Conservation (phyloP, 2,329 filamentous ascomycete species). For the Pseudogymnoascus sp. region DNA sequence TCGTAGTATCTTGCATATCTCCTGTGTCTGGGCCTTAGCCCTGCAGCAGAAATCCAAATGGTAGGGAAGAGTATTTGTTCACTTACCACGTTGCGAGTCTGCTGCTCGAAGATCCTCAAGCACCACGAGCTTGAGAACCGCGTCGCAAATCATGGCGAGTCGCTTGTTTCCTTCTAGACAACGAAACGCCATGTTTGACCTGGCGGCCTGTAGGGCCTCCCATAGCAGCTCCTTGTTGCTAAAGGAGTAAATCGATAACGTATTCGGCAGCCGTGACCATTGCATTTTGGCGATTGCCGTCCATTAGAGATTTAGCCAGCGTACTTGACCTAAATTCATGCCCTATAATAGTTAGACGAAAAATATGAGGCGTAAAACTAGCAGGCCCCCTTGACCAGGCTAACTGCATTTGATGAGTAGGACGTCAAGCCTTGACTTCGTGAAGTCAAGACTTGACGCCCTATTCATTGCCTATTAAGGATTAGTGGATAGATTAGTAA, state of each 20-base stretch:
- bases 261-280: background rate
- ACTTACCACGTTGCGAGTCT: background rate
- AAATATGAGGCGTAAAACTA: no score
- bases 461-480: no score
- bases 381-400: no score
- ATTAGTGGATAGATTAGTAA: no score
- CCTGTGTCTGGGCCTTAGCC: background rate
- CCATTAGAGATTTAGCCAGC: no score
- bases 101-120: background rate
- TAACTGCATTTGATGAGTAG: no score
- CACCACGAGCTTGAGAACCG: background rate
- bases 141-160: background rate
- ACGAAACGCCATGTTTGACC: background rate
- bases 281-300: background rate
- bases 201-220: background rate
- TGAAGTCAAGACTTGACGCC: no score
- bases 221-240: background rate
- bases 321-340: no score
- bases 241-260: conserved; percentile 7
- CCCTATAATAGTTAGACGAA: no score
- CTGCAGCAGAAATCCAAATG: background rate
- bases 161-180: background rate
- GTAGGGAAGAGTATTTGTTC: background rate
- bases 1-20: background rate
- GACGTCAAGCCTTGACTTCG: no score